These are phyloP conservation scores for Pichia deserticola DNA, from an alignment of 805 yeast species.

Conservation along the genomic window DNA sequence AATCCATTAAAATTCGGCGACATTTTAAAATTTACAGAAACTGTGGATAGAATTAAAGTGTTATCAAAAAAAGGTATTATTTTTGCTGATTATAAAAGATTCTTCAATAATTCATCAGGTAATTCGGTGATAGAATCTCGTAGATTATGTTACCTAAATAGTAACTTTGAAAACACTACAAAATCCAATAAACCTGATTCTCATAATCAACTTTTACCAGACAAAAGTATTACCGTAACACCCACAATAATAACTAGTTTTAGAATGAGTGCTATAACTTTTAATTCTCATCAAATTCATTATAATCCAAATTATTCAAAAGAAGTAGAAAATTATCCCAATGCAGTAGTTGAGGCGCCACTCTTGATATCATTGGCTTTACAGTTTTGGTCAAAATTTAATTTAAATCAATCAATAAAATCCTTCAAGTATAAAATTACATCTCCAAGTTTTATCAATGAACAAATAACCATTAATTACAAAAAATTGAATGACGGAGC, in stretches of 20 bases:
- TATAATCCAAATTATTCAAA: constrained; percentile 51
- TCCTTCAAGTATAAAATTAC: constrained; percentile 41
- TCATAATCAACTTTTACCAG: constrained; percentile 11
- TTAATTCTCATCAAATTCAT: constrained; percentile 82
- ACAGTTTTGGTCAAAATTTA: constrained; percentile 32
- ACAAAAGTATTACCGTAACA: constrained; percentile 22
- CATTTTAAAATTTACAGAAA: constrained; percentile 45
- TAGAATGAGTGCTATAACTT: constrained; percentile 67
- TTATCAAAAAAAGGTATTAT: constrained; percentile 28
- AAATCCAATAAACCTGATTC: neutral
- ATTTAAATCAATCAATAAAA: constrained; percentile 14
- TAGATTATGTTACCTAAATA: constrained; percentile 53
- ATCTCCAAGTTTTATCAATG: constrained; percentile 42
- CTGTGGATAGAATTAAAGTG: constrained; percentile 33
- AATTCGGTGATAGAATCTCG: constrained; percentile 45
- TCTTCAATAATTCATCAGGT: constrained; percentile 27
- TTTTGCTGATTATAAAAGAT: constrained; percentile 51
- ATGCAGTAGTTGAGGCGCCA: constrained; percentile 75
- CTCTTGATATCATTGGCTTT: constrained; percentile 54
- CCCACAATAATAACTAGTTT: constrained; percentile 41
- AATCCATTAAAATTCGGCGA: constrained; percentile 32
- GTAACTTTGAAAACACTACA: constrained; percentile 15
- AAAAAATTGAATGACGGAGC: neutral
- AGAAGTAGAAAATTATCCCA: constrained; percentile 50
- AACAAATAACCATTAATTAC: constrained; percentile 25